Percentiles rank a stretch among this genome's conserved stretches.
These are phyloP conservation scores for Oldenlandia corymbosa DNA, from an alignment of 257 asterid genomes.

Conservation along the genomic window DNA sequence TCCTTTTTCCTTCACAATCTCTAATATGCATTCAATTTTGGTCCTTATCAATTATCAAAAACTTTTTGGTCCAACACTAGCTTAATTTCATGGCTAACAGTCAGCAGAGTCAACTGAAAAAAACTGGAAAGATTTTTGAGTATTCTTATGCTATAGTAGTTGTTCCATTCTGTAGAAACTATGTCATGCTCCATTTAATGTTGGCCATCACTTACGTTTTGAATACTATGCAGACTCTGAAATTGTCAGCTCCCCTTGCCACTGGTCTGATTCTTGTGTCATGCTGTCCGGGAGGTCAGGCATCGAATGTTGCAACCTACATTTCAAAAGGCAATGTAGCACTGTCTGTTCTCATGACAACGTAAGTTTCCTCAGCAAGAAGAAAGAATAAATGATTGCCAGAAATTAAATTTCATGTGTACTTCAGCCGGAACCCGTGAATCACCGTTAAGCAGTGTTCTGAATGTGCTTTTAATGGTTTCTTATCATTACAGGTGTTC, in stretches of 20 bases:
- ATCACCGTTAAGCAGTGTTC: not conserved
- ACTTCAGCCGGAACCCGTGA: not conserved
- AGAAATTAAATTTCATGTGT: conserved; percentile 1
- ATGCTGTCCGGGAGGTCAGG: conserved; percentile 99
- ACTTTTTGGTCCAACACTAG: no score
- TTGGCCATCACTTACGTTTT: conserved; percentile 19
- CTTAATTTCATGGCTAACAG: no score
- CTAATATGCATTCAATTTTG: no score
- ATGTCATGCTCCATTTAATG: conserved; percentile 1
- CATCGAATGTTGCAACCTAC: conserved; percentile 94
- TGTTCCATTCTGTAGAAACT: conserved; percentile 1
- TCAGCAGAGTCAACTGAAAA: no score
- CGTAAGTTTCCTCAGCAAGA: conserved; percentile 46
- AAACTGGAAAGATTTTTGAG: no score
- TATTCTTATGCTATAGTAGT: not conserved
- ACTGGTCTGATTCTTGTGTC: conserved; percentile 98
- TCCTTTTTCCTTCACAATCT: no score
- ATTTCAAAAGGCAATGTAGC: conserved; percentile 97
- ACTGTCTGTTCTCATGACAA: conserved; percentile 98
- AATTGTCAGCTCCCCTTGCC: conserved; percentile 94
- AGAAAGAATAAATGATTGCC: not conserved
- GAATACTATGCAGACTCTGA: conserved; percentile 52
- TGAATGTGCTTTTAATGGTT: conserved; percentile 3
- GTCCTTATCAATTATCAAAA: no score
- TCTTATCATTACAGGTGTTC: conserved; percentile 62